Evolutionary conservation across 306 rosid genomes (phyloP).

Genomic region (Potentilla sterilis): DNA sequence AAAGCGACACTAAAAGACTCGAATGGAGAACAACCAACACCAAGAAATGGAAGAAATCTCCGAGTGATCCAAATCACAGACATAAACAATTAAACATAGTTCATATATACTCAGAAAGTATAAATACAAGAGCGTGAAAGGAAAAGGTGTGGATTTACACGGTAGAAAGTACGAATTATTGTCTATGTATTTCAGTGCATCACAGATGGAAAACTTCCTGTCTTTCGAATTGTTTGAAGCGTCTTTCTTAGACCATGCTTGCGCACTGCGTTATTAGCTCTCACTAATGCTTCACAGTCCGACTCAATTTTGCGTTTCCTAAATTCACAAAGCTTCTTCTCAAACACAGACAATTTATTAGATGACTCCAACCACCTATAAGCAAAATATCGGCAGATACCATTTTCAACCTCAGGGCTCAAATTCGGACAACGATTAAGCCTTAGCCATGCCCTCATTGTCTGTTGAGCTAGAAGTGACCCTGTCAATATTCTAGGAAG

Average conservation of each 20-base stretch:
- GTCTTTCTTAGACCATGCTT: neutral
- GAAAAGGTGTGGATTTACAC: neutral
- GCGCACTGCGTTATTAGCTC: neutral
- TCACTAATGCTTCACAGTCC: neutral
- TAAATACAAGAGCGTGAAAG: neutral
- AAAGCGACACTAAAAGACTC: neutral
- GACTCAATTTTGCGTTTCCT: neutral
- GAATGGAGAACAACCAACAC: neutral
- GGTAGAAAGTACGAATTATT: neutral
- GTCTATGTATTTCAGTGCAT: neutral
- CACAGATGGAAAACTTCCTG: neutral
- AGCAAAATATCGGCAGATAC: neutral
- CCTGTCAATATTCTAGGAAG: slow-evolving; percentile 1
- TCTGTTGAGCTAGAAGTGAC: neutral
- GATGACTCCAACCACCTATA: neutral
- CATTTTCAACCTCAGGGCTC: neutral
- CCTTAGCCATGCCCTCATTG: neutral
- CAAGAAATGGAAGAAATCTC: neutral
- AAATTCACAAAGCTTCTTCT: neutral
- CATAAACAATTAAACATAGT: neutral
- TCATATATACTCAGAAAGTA: neutral
- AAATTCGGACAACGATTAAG: neutral
- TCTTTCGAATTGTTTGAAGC: neutral
- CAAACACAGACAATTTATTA: neutral
- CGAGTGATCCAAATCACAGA: neutral